Conservation (phyloP, 148 eudicot genomes). For the Pouteria glomerata region DNA sequence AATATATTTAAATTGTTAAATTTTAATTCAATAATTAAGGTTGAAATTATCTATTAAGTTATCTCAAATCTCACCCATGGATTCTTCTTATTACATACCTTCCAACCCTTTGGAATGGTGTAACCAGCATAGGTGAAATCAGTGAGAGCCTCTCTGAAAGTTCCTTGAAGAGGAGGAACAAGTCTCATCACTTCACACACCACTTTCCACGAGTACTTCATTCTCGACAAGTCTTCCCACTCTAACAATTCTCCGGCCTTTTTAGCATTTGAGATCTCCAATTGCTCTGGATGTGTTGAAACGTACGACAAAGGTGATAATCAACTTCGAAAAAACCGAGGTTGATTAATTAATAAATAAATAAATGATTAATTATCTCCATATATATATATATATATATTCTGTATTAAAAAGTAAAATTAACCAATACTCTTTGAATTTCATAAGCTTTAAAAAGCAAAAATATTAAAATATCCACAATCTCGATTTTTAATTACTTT, state of each 20-base stretch:
- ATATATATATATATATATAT: too few relatives aligned
- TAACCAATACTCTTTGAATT: too few relatives aligned
- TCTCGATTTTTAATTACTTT: too few relatives aligned
- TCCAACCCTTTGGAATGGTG: constrained; percentile 1
- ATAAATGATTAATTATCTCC: neutral
- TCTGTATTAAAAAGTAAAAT: too few relatives aligned
- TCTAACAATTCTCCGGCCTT: neutral
- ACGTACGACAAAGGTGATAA: too few relatives aligned
- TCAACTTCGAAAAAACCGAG: too few relatives aligned
- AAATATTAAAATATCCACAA: too few relatives aligned
- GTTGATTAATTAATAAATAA: neutral
- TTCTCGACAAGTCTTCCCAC: neutral
- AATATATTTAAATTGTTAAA: too few relatives aligned
- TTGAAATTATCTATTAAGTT: too few relatives aligned
- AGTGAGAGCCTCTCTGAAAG: neutral
- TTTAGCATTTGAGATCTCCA: neutral
- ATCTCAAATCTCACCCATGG: too few relatives aligned
- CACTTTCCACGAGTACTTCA: neutral
- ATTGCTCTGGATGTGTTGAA: neutral
- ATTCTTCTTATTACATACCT: neutral
- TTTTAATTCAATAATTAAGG: too few relatives aligned
- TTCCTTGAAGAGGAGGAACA: neutral
- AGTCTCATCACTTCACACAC: neutral
- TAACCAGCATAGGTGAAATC: neutral
- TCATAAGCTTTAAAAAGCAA: too few relatives aligned